Evolutionary conservation across 2,329 filamentous ascomycete species (phyloP).

Genomic region (Emmonsiellopsis sp.): DNA sequence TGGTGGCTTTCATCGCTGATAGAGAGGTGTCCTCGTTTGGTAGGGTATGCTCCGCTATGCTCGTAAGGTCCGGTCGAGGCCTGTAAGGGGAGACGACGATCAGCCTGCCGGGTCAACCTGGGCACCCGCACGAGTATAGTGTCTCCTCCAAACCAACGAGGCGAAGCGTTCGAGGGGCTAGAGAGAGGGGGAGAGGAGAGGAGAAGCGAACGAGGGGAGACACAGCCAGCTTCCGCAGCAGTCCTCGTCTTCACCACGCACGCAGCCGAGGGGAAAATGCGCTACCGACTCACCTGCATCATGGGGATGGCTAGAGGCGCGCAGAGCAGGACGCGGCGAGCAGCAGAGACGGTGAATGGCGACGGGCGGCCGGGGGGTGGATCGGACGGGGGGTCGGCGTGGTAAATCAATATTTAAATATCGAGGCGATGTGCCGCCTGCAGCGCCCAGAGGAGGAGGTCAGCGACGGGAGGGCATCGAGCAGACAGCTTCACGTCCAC

Average conservation of each 20-base stretch:
- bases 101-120: not conserved
- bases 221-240: conserved; percentile 10
- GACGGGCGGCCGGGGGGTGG: conserved; percentile 25
- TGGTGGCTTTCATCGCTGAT: conserved; percentile 88
- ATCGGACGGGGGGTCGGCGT: conserved; percentile 9
- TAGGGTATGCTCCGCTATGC: conserved; percentile 38
- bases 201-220: not conserved
- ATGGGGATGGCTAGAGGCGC: conserved; percentile 14
- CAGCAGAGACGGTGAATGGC: conserved; percentile 20
- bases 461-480: not conserved
- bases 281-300: conserved; percentile 18
- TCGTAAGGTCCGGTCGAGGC: conserved; percentile 32
- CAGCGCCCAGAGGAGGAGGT: too few species aligned
- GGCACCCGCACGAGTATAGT: not conserved
- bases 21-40: conserved; percentile 50
- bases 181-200: not conserved
- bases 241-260: conserved; percentile 51
- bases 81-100: conserved; percentile 16
- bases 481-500: not conserved
- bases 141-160: not conserved
- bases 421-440: too few species aligned
- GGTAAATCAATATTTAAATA: not conserved
- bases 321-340: conserved; percentile 22
- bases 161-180: not conserved
- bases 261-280: conserved; percentile 54